Conservation (phyloP, 305 asterid species). For the Fraxinus velutina region DNA sequence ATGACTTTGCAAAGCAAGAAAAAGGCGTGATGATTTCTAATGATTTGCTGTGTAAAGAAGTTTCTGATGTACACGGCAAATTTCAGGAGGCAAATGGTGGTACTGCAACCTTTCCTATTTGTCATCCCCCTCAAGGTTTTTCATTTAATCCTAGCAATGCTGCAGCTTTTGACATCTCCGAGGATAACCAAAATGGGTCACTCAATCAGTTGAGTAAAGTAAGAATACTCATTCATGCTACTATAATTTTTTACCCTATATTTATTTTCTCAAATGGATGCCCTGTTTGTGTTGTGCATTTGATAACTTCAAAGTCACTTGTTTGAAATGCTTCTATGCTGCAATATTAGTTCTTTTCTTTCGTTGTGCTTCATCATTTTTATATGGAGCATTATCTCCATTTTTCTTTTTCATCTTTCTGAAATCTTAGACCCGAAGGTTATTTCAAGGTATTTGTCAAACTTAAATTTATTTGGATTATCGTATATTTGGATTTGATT, state of each 20-base stretch:
- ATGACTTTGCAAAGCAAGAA: constrained; percentile 29
- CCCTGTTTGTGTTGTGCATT: constrained; percentile 21
- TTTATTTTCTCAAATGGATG: constrained; percentile 19
- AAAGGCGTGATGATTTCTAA: constrained; percentile 15
- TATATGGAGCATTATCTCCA: neutral
- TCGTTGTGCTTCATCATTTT: constrained; percentile 12
- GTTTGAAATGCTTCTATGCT: constrained; percentile 10
- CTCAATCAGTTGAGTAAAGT: constrained; percentile 47
- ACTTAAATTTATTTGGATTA: neutral
- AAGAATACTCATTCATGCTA: constrained; percentile 30
- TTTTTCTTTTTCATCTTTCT: neutral
- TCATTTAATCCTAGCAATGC: constrained; percentile 34
- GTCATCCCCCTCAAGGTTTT: constrained; percentile 27
- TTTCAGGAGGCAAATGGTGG: constrained; percentile 35
- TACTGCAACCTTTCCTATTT: constrained; percentile 20
- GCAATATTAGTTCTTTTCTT: constrained; percentile 2
- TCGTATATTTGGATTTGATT: neutral
- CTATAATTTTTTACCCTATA: neutral
- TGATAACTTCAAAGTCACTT: constrained; percentile 2
- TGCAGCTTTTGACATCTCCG: constrained; percentile 33
- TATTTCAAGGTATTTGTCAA: neutral
- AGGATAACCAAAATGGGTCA: constrained; percentile 32
- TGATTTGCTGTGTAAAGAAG: constrained; percentile 32
- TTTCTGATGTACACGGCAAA: constrained; percentile 36
- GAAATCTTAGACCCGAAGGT: neutral